A percentile compares a stretch with the other conserved stretches of the same genome.
Evolutionary conservation across 768 basidiomycete species (phyloP).

Genomic region (Rhodotorula diobovata): DNA sequence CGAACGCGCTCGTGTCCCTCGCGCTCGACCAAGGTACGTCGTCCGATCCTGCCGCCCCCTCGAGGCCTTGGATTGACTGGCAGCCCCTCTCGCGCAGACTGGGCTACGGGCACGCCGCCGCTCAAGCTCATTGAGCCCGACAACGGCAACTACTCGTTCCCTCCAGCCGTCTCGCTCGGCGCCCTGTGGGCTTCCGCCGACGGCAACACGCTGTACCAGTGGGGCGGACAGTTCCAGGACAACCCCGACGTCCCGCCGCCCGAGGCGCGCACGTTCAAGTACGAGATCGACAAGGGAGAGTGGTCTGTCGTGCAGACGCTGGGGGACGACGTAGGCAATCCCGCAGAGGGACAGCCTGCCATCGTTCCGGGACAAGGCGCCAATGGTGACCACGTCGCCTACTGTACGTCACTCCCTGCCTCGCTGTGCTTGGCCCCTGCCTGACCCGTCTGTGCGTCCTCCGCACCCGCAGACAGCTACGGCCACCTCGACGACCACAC

Average conservation of each 20-base stretch:
- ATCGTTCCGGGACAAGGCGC: constrained; percentile 9
- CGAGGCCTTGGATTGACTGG: no score
- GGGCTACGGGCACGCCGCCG: constrained; percentile 20
- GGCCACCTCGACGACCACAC: constrained; percentile 31
- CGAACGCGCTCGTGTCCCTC: constrained; percentile 32
- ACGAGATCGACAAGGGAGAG: constrained; percentile 13
- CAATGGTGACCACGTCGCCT: constrained; percentile 25
- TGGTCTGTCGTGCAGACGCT: constrained; percentile 16
- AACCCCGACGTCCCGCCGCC: constrained; percentile 22
- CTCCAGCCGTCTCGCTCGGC: constrained; percentile 35
- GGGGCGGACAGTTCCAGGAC: constrained; percentile 25
- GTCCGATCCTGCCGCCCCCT: neutral
- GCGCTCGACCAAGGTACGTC: neutral
- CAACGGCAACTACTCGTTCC: constrained; percentile 19
- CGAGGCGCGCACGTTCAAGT: constrained; percentile 1
- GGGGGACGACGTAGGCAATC: constrained; percentile 15
- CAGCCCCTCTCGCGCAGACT: neutral
- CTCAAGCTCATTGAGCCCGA: constrained; percentile 22
- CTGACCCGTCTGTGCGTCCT: no score
- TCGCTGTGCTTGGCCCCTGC: neutral
- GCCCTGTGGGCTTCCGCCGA: constrained; percentile 26
- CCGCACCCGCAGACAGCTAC: constrained; percentile 4
- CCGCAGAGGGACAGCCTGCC: constrained; percentile 22
- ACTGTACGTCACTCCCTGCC: constrained; percentile 11
- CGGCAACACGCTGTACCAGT: constrained; percentile 27